phyloP scores from a whole-genome alignment of 228 moss, liverwort and hornwort species.

The Sphagnum fallax region DNA sequence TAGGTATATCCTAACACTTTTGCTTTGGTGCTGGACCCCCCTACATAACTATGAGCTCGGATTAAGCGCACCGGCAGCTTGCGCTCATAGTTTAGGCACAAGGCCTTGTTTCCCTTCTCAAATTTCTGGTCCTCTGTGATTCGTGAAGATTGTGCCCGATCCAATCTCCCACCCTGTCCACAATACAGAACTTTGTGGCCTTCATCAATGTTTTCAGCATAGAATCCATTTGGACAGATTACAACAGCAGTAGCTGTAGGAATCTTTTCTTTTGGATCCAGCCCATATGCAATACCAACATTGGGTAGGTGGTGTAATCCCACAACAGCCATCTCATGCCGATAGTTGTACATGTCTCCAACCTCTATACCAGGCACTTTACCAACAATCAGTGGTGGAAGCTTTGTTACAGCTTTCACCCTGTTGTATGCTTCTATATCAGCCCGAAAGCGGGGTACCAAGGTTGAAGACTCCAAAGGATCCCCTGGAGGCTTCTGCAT shows the following conservation, averaged over 20 bases:
- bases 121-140: constrained; percentile 31
- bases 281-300: constrained; percentile 51
- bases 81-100: constrained; percentile 28
- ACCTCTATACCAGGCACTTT: constrained; percentile 43
- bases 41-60: constrained; percentile 22
- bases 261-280: constrained; percentile 15
- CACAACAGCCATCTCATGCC: constrained; percentile 55
- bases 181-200: constrained; percentile 34
- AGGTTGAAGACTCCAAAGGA: constrained; percentile 4
- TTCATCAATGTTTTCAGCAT: constrained; percentile 38
- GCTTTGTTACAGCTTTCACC: constrained; percentile 18
- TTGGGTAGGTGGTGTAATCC: constrained; percentile 48
- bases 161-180: constrained; percentile 46
- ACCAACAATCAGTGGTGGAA: constrained; percentile 26
- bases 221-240: constrained; percentile 38
- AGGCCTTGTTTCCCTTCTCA: constrained; percentile 44
- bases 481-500: constrained; percentile 7
- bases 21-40: constrained; percentile 4
- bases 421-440: constrained; percentile 49
- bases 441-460: constrained; percentile 20
- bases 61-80: constrained; percentile 43
- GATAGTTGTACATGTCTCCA: constrained; percentile 31
- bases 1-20: constrained; percentile 32
- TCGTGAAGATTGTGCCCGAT: constrained; percentile 30
- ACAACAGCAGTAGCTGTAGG: constrained; percentile 49